phyloP scores from a whole-genome alignment of 257 asterid genomes.

The Nicotiana sylvestris region DNA sequence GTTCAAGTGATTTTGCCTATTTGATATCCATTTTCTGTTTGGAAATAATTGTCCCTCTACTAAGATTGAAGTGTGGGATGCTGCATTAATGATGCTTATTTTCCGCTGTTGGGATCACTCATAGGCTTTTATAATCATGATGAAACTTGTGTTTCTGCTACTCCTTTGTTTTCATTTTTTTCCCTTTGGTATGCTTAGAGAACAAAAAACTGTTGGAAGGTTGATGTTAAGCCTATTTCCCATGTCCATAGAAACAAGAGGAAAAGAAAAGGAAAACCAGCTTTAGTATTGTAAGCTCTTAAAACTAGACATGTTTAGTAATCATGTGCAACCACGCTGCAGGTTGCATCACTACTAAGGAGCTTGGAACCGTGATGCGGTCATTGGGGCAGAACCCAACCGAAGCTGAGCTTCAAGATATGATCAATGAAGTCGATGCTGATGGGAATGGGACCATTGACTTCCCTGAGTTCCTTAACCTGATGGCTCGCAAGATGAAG shows the following conservation, averaged over 20 bases:
- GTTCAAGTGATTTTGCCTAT: background rate
- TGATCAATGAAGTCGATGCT: conserved; percentile 10
- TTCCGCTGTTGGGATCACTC: background rate
- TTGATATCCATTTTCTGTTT: background rate
- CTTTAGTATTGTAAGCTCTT: background rate
- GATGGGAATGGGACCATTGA: conserved; percentile 14
- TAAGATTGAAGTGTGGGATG: background rate
- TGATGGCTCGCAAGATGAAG: conserved; percentile 15
- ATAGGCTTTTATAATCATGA: background rate
- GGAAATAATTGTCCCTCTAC: background rate
- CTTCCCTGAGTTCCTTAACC: conserved; percentile 13
- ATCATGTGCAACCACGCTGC: background rate
- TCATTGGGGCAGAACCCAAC: conserved; percentile 15
- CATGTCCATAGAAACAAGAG: background rate
- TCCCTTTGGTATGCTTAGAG: no score
- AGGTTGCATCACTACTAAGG: conserved; percentile 14
- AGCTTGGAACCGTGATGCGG: conserved; percentile 8
- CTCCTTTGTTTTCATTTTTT: background rate
- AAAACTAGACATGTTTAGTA: background rate
- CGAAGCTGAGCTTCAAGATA: conserved; percentile 14
- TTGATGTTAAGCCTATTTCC: no score
- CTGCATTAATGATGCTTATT: background rate
- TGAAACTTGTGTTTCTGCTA: conserved; percentile 6
- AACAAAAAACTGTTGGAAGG: no score
- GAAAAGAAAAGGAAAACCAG: background rate